Percentiles rank a stretch among this genome's conserved stretches.
These are phyloP conservation scores for Globisporangium canariense DNA, from an alignment of 352 stramenopile species.

Conservation along the genomic window DNA sequence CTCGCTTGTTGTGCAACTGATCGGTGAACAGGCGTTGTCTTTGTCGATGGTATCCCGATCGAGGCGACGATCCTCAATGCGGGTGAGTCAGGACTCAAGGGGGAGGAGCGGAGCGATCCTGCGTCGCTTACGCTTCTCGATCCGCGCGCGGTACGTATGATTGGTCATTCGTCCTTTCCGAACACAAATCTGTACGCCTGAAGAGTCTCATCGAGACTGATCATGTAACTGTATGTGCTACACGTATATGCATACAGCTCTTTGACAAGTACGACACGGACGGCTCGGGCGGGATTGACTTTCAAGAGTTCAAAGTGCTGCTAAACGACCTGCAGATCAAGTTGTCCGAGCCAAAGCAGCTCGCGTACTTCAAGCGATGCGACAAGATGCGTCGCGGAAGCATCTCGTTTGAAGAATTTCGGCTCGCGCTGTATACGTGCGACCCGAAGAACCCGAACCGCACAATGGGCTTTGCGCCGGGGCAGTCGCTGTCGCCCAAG, in stretches of 20 bases:
- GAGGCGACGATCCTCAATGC: constrained; percentile 54
- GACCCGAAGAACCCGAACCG: constrained; percentile 75
- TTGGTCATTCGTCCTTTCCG: no score
- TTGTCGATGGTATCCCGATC: constrained; percentile 72
- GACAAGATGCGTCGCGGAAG: constrained; percentile 52
- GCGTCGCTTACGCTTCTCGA: constrained; percentile 43
- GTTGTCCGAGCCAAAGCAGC: constrained; percentile 63
- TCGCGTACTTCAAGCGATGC: constrained; percentile 78
- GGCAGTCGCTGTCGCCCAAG: constrained; percentile 67
- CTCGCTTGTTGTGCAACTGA: background rate
- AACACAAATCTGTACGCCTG: no score
- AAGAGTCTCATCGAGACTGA: no score
- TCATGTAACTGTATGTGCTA: no score
- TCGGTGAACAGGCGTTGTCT: constrained; percentile 47
- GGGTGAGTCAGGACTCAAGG: constrained; percentile 36
- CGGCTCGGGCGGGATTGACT: constrained; percentile 70
- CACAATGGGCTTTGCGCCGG: constrained; percentile 62
- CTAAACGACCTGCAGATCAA: constrained; percentile 54
- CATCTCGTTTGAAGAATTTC: constrained; percentile 83
- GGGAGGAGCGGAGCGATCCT: constrained; percentile 38
- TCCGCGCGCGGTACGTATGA: constrained; percentile 34
- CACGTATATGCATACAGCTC: constrained; percentile 30
- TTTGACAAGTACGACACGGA: constrained; percentile 84
- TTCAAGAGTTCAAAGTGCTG: constrained; percentile 75
- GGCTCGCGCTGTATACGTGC: constrained; percentile 72